These are phyloP conservation scores for Herpetospermum pedunculosum DNA, from an alignment of 306 rosid genomes.

Conservation along the genomic window DNA sequence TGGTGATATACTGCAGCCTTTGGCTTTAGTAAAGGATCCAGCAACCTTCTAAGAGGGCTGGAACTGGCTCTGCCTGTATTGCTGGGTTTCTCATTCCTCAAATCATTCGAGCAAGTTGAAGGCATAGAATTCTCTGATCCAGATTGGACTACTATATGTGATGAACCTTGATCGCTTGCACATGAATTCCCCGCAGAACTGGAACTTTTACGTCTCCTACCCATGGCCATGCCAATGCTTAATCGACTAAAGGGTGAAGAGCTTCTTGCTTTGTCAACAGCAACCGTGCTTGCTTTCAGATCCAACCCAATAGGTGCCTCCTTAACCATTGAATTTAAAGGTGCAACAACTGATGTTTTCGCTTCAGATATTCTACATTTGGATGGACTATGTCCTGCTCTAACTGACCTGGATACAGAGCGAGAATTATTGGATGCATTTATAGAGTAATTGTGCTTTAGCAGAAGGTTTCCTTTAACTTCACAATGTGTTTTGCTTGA, in stretches of 20 bases:
- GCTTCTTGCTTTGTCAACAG: constrained; percentile 53
- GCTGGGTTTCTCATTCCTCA: constrained; percentile 35
- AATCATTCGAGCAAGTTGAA: constrained; percentile 29
- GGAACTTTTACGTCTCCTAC: constrained; percentile 43
- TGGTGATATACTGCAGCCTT: constrained; percentile 40
- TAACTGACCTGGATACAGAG: constrained; percentile 18
- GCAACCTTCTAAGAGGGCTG: constrained; percentile 84
- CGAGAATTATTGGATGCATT: constrained; percentile 24
- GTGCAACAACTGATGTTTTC: constrained; percentile 17
- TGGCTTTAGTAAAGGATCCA: constrained; percentile 70
- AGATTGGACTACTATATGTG: constrained; percentile 22
- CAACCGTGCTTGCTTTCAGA: constrained; percentile 23
- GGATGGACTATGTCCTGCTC: constrained; percentile 38
- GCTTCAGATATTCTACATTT: constrained; percentile 34
- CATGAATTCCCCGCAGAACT: constrained; percentile 45
- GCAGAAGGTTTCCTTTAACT: constrained; percentile 20
- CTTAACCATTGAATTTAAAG: constrained; percentile 24
- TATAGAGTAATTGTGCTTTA: constrained; percentile 19
- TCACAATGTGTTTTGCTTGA: constrained; percentile 32
- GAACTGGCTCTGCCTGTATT: constrained; percentile 48
- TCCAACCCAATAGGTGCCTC: constrained; percentile 27
- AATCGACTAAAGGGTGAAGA: constrained; percentile 73
- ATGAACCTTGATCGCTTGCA: constrained; percentile 27
- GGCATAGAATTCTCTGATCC: constrained; percentile 23
- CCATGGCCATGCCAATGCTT: constrained; percentile 39